Conservation (phyloP, 129 eudicot genomes). For the Flaveria robusta region DNA sequence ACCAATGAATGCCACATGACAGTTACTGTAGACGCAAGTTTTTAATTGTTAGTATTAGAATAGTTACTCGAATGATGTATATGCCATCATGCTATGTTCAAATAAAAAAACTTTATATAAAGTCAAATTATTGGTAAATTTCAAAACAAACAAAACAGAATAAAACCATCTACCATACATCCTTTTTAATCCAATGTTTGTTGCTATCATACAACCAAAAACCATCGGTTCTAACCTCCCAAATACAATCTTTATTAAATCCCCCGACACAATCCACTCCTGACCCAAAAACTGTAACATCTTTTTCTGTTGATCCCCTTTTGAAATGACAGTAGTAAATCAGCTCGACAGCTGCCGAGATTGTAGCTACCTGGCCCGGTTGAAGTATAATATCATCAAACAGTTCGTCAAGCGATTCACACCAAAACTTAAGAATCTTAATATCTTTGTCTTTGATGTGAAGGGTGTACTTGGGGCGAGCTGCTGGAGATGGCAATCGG, state of each 20-base stretch:
- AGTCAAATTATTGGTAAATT: no score
- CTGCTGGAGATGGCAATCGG: not conserved
- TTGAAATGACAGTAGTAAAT: conserved; percentile 1
- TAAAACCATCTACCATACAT: conserved; percentile 9
- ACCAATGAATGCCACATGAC: no score
- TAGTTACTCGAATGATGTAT: no score
- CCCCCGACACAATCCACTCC: conserved; percentile 1
- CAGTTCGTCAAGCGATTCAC: not conserved
- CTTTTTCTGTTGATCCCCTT: conserved; percentile 7
- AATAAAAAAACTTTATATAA: no score
- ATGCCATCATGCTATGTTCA: no score
- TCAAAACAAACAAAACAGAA: no score
- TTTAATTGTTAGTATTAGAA: no score
- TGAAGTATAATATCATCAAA: conserved; percentile 2
- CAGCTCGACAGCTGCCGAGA: no score
- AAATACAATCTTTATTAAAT: conserved; percentile 18
- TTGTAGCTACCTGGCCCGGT: no score
- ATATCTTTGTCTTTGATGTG: conserved; percentile 16
- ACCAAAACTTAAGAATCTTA: not conserved
- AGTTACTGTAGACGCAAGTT: no score
- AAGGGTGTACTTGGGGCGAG: not conserved
- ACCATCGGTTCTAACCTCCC: conserved; percentile 21
- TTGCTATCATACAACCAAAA: conserved; percentile 16
- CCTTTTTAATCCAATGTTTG: conserved; percentile 2
- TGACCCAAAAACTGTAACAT: not conserved